A percentile compares a stretch with the other conserved stretches of the same genome.
These are phyloP conservation scores for Solanum chacoense DNA, from an alignment of 305 asterid species.

Conservation along the genomic window DNA sequence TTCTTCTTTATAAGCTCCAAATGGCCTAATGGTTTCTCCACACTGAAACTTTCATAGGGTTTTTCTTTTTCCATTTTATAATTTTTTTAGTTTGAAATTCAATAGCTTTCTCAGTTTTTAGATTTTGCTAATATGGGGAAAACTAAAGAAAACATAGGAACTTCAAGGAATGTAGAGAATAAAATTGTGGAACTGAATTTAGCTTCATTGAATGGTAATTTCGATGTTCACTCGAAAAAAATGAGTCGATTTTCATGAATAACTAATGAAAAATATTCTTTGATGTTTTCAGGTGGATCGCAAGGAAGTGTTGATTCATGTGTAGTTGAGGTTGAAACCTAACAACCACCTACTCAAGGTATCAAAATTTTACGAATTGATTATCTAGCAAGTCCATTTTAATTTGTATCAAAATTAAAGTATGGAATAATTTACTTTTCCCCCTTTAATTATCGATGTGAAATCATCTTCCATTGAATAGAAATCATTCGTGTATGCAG, in stretches of 20 bases:
- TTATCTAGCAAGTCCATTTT: neutral
- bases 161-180: slow-evolving; percentile 21
- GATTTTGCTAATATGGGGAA: slow-evolving; percentile 17
- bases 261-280: neutral
- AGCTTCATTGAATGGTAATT: slow-evolving; percentile 57
- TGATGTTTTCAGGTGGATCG: slow-evolving; percentile 23
- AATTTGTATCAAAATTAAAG: neutral
- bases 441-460: neutral
- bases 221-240: neutral
- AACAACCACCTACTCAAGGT: slow-evolving; percentile 32
- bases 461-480: neutral
- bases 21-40: neutral
- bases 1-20: neutral
- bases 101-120: too few relatives aligned
- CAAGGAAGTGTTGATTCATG: slow-evolving; percentile 45
- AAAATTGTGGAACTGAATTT: slow-evolving; percentile 16
- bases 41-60: too few relatives aligned
- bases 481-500: neutral
- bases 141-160: slow-evolving; percentile 11
- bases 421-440: neutral
- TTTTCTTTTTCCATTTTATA: too few relatives aligned
- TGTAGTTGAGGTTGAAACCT: slow-evolving; percentile 24
- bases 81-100: neutral
- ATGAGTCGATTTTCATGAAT: neutral
- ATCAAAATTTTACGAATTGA: slow-evolving; percentile 17